Conservation (phyloP, 2,329 filamentous ascomycete species). For the Xylaria arbuscula region DNA sequence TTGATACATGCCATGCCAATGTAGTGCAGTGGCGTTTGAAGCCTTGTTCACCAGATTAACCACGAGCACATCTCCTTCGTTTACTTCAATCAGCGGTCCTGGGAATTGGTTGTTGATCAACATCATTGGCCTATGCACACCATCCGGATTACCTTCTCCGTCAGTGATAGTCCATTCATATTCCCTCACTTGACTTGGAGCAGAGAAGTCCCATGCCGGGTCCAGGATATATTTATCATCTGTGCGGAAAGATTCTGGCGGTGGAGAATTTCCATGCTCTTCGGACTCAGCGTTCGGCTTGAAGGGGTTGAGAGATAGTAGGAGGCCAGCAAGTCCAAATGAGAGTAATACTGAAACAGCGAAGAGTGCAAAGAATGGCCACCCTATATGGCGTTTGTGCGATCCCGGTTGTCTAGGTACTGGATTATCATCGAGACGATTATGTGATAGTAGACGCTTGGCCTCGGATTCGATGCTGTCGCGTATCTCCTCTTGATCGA, state of each 20-base stretch:
- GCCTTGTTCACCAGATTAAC: slow-evolving; percentile 76
- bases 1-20: slow-evolving; percentile 83
- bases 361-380: slow-evolving; percentile 29
- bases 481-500: slow-evolving; percentile 1
- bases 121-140: slow-evolving; percentile 67
- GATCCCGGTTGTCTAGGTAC: neutral
- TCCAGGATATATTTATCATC: slow-evolving; percentile 66
- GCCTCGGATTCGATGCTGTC: slow-evolving; percentile 7
- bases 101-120: slow-evolving; percentile 82
- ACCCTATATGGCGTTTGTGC: slow-evolving; percentile 15
- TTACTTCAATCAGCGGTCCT: slow-evolving; percentile 76
- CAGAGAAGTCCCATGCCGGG: slow-evolving; percentile 65
- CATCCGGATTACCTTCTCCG: slow-evolving; percentile 69
- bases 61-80: slow-evolving; percentile 77
- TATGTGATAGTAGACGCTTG: slow-evolving; percentile 12
- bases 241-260: slow-evolving; percentile 31
- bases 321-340: slow-evolving; percentile 29
- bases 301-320: slow-evolving; percentile 33
- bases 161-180: slow-evolving; percentile 71
- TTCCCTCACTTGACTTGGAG: slow-evolving; percentile 62
- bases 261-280: neutral
- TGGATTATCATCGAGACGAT: slow-evolving; percentile 8
- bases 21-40: slow-evolving; percentile 73
- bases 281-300: slow-evolving; percentile 14
- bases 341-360: slow-evolving; percentile 16